Base-by-base conservation (phyloP, 768 basidiomycete genomes). In the Leccinum olivaceopallidum region DNA sequence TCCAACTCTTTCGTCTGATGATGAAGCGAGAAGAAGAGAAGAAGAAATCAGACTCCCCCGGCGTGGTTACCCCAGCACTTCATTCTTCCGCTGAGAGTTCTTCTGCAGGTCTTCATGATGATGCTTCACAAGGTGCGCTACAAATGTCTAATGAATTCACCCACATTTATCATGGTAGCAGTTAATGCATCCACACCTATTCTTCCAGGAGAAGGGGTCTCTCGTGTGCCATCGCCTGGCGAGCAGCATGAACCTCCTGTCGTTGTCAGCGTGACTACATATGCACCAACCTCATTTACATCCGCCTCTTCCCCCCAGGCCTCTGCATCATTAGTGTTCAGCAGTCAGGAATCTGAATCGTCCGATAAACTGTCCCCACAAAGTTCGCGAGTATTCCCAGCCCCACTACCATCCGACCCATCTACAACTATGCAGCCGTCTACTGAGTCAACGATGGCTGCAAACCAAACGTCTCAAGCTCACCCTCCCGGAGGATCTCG, bases 1-100 rank as follows among this genome's bases (percentile, higher is more conserved):
- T 94, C 26, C 90, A 92, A 61, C 74, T 90, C 39, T 92, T 94
- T 81, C 89, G 87, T 64, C 65, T 92, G 66, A 78, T 92, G 78
- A 93, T 94, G 88, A 90, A 90, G 73, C 79, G 84, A 61, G 90
- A 90, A 66, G 85, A 90, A 62, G 78, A 80, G 59, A 81, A 79
- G 69, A 79, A 75, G 58, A 79, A 75, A 57, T 60, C 66, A 6
- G 76, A 75, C 36, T 65, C 64, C 16, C 63, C 65, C 22, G n/a
- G 42, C 42, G 47, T 44, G 22, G 47, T 56, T 4, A 37, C 49
- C 39, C 53, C 50, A 26, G 34, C 28, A 26, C 52, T 34, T 28
- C 50, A 53, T 24, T 44, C 55, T 56, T 49, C 56, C 48, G 22
- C 56, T 32, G 69, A 73, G 26, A 65, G 55, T 47, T 3, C 50